Conservation (phyloP, 306 rosid species). For the Quillaja saponaria region DNA sequence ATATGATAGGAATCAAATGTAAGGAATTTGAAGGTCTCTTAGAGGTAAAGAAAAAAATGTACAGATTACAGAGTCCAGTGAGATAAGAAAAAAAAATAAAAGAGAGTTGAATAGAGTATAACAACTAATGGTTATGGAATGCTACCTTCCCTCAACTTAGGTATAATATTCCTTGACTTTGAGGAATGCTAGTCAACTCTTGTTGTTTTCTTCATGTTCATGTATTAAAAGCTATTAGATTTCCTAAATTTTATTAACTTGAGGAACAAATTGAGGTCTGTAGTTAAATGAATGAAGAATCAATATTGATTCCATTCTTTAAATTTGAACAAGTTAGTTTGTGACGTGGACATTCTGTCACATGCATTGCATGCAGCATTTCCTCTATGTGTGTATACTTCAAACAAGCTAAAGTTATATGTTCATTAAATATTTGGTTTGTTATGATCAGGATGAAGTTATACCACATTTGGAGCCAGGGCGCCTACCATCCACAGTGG, state of each 20-base stretch:
- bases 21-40: slow-evolving; percentile 17
- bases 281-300: background rate
- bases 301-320: background rate
- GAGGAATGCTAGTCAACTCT: too few species aligned
- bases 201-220: too few species aligned
- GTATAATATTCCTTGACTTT: too few species aligned
- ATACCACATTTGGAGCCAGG: slow-evolving; percentile 88
- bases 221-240: too few species aligned
- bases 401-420: too few species aligned
- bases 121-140: slow-evolving; percentile 2
- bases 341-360: background rate
- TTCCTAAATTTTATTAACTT: too few species aligned
- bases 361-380: background rate
- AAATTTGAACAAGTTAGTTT: background rate
- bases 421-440: slow-evolving; percentile 28
- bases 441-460: slow-evolving; percentile 68
- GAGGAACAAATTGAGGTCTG: too few species aligned
- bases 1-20: background rate
- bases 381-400: too few species aligned
- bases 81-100: slow-evolving; percentile 1
- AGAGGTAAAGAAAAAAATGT: slow-evolving; percentile 7
- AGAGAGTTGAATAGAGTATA: slow-evolving; percentile 21
- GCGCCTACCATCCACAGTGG: slow-evolving; percentile 77
- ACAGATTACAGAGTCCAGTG: slow-evolving; percentile 13
- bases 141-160: too few species aligned